A percentile compares a stretch with the other conserved stretches of the same genome.
phyloP scores from a whole-genome alignment of 2,329 filamentous ascomycete genomes.

The Sclerotinia minor region DNA sequence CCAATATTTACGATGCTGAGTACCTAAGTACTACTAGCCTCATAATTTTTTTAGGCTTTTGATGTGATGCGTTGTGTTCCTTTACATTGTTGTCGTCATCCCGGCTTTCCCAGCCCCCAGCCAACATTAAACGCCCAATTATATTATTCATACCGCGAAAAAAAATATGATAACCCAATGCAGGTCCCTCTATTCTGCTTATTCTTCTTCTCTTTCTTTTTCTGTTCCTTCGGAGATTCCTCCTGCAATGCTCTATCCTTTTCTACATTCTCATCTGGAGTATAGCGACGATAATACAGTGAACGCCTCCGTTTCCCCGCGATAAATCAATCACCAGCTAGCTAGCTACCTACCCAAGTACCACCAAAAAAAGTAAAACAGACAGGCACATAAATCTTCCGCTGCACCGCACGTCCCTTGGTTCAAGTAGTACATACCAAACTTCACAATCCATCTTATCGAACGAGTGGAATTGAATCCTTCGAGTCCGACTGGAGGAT shows the following conservation, averaged over 20 bases:
- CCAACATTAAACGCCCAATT: neutral
- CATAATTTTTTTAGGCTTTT: neutral
- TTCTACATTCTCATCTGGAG: neutral
- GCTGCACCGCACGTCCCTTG: neutral
- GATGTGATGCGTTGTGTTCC: conserved; percentile 8
- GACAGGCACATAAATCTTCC: neutral
- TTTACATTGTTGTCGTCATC: neutral
- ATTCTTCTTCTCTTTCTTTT: neutral
- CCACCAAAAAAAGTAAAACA: conserved; percentile 2
- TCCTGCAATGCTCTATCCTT: neutral
- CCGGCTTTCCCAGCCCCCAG: conserved; percentile 7
- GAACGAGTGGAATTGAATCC: neutral
- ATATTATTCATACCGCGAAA: conserved; percentile 5
- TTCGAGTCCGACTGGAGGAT: conserved; percentile 4
- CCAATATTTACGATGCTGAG: neutral
- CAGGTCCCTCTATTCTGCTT: neutral
- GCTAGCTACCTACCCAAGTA: neutral
- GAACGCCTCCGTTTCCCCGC: neutral
- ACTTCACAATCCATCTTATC: neutral
- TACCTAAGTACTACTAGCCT: conserved; percentile 7
- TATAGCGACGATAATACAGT: neutral
- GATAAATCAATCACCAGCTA: neutral
- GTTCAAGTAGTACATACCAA: conserved; percentile 2
- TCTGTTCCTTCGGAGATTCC: neutral
- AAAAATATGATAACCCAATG: neutral